Base-by-base conservation (phyloP, 129 eudicot species). In the Calendula officinalis region DNA sequence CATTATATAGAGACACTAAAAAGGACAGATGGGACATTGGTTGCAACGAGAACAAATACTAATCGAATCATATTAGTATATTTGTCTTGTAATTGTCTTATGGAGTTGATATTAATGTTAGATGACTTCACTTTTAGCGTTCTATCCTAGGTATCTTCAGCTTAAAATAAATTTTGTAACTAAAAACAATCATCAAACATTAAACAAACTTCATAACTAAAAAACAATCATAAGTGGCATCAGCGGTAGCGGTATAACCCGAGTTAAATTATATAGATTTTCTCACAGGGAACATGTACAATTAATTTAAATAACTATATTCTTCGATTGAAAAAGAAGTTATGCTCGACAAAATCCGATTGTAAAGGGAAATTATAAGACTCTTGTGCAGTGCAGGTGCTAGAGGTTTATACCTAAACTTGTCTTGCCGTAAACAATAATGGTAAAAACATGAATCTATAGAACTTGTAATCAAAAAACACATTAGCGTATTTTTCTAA, bases 1-100 rank as follows among this genome's bases (percentile, higher is more conserved):
- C 49, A 45, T 50, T 69, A 69, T 82, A 79, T 78, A 73, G 14
- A 9, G 81, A 57, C 30, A 72, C 17, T 44, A 36, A 38, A 72
- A 32, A 62, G 40, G 77, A 70, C 78, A 70, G 65, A 56, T 30
- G 44, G 42, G 16, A 46, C 85, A 41, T 81, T 43, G 87, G 59
- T 69, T 17, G 3, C 63, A 76, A 64, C 81, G 83, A 47, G 42
- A 49, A 3, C 51, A 60, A 51, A 12, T 17, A 68, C 49, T 12
- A 16, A 50, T 60, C 41, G 55, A 47, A 58, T 30, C 49, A 61
- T 41, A 50, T 16, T 51, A 44, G 59, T 22, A 46, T 34, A 38
- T 54, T 72, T 78, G 72, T 78, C 67, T 38, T 49, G 58, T 73
- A 39, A 9, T 13, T 57, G 69, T 50, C 78, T 8, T 53, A 34